phyloP scores from a whole-genome alignment of 2,329 filamentous ascomycete species.

The Fusarium multiceps region DNA sequence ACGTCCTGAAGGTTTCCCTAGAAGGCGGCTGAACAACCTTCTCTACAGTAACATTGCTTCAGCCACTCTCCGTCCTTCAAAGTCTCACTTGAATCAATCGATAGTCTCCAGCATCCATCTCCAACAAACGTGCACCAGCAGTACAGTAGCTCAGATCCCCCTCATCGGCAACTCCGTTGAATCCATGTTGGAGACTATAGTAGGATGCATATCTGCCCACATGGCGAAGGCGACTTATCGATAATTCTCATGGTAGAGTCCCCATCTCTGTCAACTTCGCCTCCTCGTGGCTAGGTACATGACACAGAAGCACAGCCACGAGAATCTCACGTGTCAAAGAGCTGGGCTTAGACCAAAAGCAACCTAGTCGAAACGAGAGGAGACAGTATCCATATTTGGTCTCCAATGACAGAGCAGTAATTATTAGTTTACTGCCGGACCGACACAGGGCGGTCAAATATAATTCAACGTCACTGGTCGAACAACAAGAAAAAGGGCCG shows the following conservation, averaged over 20 bases:
- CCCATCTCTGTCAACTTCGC: conserved; percentile 1
- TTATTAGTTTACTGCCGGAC: conserved; percentile 12
- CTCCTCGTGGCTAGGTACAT: conserved; percentile 25
- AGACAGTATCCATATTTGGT: not conserved
- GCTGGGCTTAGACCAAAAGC: not conserved
- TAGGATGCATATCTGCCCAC: conserved; percentile 12
- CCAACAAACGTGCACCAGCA: not conserved
- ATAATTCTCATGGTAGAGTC: not conserved
- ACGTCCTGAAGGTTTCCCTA: not conserved
- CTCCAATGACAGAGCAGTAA: conserved; percentile 16
- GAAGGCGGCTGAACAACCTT: conserved; percentile 20
- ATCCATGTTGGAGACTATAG: not conserved
- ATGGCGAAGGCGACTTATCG: conserved; percentile 11
- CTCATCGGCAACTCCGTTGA: conserved; percentile 26
- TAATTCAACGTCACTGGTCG: not conserved
- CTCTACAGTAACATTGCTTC: not conserved
- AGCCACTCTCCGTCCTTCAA: not conserved
- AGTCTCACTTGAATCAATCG: conserved; percentile 24
- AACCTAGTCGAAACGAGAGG: not conserved
- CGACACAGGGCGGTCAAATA: conserved; percentile 16
- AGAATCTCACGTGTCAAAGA: conserved; percentile 30
- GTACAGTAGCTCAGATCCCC: not conserved
- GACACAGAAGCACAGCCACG: conserved; percentile 27
- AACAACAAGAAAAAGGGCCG: conserved; percentile 17
- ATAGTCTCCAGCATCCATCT: not conserved